phyloP scores from a whole-genome alignment of 2,329 filamentous ascomycete species.

The Pseudofabraea citricarpa region DNA sequence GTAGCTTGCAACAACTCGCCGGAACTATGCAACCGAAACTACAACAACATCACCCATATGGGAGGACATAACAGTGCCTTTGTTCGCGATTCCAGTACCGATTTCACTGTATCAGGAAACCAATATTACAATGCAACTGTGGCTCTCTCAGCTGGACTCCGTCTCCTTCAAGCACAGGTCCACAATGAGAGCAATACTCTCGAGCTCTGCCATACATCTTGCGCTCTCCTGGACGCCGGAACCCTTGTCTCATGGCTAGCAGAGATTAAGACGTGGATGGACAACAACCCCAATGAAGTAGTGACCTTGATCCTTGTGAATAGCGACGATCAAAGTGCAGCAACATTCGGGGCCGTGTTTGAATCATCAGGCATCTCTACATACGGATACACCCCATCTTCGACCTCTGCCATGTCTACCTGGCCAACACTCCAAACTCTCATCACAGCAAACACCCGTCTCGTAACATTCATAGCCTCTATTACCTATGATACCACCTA shows the following conservation, averaged over 20 bases:
- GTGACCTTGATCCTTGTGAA: slow-evolving; percentile 62
- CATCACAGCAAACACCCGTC: slow-evolving; percentile 58
- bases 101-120: slow-evolving; percentile 43
- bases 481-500: slow-evolving; percentile 35
- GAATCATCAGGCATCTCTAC: slow-evolving; percentile 51
- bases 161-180: slow-evolving; percentile 61
- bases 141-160: slow-evolving; percentile 57
- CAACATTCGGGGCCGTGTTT: slow-evolving; percentile 42
- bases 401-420: slow-evolving; percentile 33
- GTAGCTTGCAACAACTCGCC: slow-evolving; percentile 74
- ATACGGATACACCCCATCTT: slow-evolving; percentile 54
- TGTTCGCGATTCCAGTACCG: slow-evolving; percentile 40
- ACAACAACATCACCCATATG: slow-evolving; percentile 73
- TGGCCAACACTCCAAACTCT: slow-evolving; percentile 72
- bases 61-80: slow-evolving; percentile 65
- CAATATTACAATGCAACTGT: slow-evolving; percentile 53
- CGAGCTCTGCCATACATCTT: slow-evolving; percentile 55
- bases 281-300: slow-evolving; percentile 53
- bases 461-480: slow-evolving; percentile 66
- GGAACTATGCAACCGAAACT: slow-evolving; percentile 62
- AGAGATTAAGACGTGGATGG: slow-evolving; percentile 56
- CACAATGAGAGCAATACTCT: slow-evolving; percentile 47
- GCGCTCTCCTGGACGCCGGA: slow-evolving; percentile 54
- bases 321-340: slow-evolving; percentile 48
- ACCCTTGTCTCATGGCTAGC: slow-evolving; percentile 48